phyloP scores from a whole-genome alignment of 2,329 filamentous ascomycete species.

The Sporothrix humicola region DNA sequence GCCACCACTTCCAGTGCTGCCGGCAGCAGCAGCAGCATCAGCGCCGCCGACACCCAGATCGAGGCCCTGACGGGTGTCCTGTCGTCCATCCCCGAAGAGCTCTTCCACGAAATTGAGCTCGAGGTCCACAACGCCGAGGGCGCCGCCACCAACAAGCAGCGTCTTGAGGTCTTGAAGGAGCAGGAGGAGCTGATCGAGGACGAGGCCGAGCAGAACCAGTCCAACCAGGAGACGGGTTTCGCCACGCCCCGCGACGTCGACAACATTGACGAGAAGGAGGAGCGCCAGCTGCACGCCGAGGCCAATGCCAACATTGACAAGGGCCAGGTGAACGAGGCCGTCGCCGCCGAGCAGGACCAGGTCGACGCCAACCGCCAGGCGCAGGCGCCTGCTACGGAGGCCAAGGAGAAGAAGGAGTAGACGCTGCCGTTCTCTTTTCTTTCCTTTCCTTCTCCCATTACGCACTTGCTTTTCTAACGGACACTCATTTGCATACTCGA shows the following conservation, averaged over 20 bases:
- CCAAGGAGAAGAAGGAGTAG: constrained; percentile 46
- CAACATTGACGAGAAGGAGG: constrained; percentile 94
- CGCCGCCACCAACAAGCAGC: constrained; percentile 97
- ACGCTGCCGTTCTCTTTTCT: too few species aligned
- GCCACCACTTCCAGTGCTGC: not conserved
- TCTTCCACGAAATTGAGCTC: constrained; percentile 99
- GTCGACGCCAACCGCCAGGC: constrained; percentile 50
- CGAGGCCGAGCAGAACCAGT: constrained; percentile 89
- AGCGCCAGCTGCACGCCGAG: constrained; percentile 62
- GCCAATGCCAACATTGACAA: constrained; percentile 52
- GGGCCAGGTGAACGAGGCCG: constrained; percentile 59
- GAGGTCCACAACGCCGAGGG: constrained; percentile 97
- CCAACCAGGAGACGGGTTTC: constrained; percentile 75
- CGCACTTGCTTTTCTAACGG: constrained; percentile 1
- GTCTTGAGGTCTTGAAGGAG: constrained; percentile 96
- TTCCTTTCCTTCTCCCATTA: not conserved
- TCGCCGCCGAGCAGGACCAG: constrained; percentile 61
- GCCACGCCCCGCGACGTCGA: constrained; percentile 82
- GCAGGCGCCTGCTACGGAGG: constrained; percentile 53
- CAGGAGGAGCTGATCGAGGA: constrained; percentile 98
- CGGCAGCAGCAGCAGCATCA: constrained; percentile 54
- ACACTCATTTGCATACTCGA: constrained; percentile 3
- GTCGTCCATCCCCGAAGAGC: constrained; percentile 92
- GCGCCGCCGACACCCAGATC: constrained; percentile 87
- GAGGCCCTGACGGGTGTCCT: constrained; percentile 91